Evolutionary conservation across 495 filamentous ascomycete genomes (phyloP).

Genomic region (Aspergillus heteromorphus): DNA sequence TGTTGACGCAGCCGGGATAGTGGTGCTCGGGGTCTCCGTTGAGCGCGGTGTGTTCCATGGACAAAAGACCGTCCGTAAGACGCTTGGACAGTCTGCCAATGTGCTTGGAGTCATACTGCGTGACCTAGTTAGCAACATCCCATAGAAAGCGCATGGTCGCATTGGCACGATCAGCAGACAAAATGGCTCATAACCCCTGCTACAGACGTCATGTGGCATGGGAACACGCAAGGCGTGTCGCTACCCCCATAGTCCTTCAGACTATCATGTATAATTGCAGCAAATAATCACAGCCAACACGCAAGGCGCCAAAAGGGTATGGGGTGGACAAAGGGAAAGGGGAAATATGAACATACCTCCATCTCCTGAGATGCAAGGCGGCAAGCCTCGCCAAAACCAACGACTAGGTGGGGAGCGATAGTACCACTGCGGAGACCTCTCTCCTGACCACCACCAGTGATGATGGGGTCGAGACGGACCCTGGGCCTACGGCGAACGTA

Average conservation of each 20-base stretch:
- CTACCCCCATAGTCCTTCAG: constrained; percentile 41
- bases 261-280: constrained; percentile 51
- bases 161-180: neutral
- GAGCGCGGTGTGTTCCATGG: constrained; percentile 85
- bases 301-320: constrained; percentile 1
- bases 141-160: neutral
- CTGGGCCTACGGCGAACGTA: constrained; percentile 87
- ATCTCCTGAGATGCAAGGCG: constrained; percentile 85
- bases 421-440: constrained; percentile 90
- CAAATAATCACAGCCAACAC: constrained; percentile 46
- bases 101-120: constrained; percentile 84
- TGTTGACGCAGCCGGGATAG: constrained; percentile 96
- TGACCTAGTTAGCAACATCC: constrained; percentile 23
- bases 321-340: neutral
- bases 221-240: constrained; percentile 33
- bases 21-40: constrained; percentile 80
- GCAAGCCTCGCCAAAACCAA: constrained; percentile 95
- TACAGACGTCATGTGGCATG: constrained; percentile 41
- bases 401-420: constrained; percentile 78
- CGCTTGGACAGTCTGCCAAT: constrained; percentile 77
- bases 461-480: constrained; percentile 92
- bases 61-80: constrained; percentile 70
- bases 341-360: constrained; percentile 54
- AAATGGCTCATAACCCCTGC: constrained; percentile 48
- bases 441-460: constrained; percentile 94